Evolutionary conservation across 2,329 filamentous ascomycete genomes (phyloP), one percentile per base, ranked within the genome.

Genomic region (Fusarium nelsonii): DNA sequence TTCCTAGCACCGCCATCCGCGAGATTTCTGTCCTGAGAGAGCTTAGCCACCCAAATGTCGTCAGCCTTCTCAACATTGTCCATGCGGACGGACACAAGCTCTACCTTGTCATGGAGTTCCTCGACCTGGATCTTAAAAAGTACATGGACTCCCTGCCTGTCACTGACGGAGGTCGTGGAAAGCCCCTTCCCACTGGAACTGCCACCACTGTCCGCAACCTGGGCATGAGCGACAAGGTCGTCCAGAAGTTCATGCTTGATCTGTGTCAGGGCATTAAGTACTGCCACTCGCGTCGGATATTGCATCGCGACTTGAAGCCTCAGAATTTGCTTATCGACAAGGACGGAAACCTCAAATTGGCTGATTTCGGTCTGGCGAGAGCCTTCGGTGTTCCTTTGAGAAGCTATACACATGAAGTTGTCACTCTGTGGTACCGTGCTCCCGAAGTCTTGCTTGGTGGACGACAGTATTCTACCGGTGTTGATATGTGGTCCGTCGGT

Each of bases 71-170:
- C 76, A 97, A 97, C 83, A 97, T 97, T 70, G 93, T 97, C 50
- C 94, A 97, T 78, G 93, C 94, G 76, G 94, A 97, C 77, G 93
- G 94, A 58, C 93, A 97, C 83, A 97, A 97, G 83, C 89, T 97
- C 46, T 97, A 97, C 80, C 91, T 97, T 45, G 94, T 97, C 71
- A 92, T 94, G 72, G 94, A 97, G 79, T 97, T 92, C 80, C 90
- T 97, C 70, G 94, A 97, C 76, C 86, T 95, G 56, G 94, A 97
- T 75, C 84, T 97, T 72, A 97, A 97, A 83, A 97, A 97, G 80
- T 97, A 97, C 81, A 97, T 97, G 93, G 94, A 97, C 80, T 88
- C 93, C 6, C 86, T 97, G 41, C 93, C 93, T 4, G 90, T 95
- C 57, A 90, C 86, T 74, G 92, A 97, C 75, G 93, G 93, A 73